phyloP scores from a whole-genome alignment of 768 basidiomycete genomes.

The Daedaleopsis nitida region DNA sequence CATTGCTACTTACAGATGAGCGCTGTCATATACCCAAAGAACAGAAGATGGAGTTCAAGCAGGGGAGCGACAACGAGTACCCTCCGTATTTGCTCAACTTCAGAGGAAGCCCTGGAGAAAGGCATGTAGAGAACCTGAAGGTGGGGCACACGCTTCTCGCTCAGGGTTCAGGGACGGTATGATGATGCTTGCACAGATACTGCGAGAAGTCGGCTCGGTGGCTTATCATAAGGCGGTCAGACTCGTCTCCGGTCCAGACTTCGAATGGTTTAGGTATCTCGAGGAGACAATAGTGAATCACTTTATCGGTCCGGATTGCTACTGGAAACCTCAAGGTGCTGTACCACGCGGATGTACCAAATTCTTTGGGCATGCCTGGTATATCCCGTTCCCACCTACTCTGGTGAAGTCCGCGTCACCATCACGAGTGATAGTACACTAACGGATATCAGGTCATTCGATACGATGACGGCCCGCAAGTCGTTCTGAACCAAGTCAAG shows the following conservation, averaged over 20 bases:
- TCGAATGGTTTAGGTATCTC: conserved; percentile 46
- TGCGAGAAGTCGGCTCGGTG: conserved; percentile 65
- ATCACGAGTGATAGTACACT: neutral
- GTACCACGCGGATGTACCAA: conserved; percentile 41
- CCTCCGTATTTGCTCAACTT: conserved; percentile 75
- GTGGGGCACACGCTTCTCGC: conserved; percentile 33
- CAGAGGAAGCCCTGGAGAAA: conserved; percentile 61
- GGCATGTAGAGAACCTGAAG: conserved; percentile 81
- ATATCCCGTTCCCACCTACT: conserved; percentile 78
- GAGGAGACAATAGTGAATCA: conserved; percentile 55
- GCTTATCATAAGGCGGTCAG: conserved; percentile 56
- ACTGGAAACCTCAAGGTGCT: conserved; percentile 50
- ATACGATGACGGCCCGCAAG: conserved; percentile 61
- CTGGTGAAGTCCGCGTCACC: conserved; percentile 43
- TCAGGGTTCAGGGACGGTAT: neutral
- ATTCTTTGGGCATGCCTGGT: conserved; percentile 78
- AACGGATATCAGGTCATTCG: conserved; percentile 52
- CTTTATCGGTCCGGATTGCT: conserved; percentile 72
- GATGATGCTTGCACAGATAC: conserved; percentile 47
- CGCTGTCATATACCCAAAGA: conserved; percentile 59
- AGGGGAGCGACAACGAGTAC: conserved; percentile 56
- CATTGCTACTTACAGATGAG: conserved; percentile 61
- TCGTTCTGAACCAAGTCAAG: conserved; percentile 45
- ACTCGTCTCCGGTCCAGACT: conserved; percentile 48
- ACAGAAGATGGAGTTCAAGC: conserved; percentile 60